A percentile compares a stretch with the other conserved stretches of the same genome.
Conservation (phyloP, 106 monocot genomes). For the Dendrobium chrysotoxum region DNA sequence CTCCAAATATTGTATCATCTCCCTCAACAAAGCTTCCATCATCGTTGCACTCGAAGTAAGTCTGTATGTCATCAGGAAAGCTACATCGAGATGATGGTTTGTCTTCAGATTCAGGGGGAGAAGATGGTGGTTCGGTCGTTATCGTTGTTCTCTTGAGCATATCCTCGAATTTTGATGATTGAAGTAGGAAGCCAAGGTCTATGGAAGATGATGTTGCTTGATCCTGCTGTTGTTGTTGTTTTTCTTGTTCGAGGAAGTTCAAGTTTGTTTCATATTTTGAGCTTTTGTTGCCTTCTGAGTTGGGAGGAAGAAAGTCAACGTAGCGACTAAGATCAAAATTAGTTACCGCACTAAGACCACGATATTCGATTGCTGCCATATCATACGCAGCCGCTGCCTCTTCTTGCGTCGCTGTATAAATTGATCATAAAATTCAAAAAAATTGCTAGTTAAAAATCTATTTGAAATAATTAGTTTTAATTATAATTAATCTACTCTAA, state of each 20-base stretch:
- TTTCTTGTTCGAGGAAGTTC: background rate
- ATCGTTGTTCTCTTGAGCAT: slow-evolving; percentile 22
- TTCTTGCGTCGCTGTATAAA: slow-evolving; percentile 43
- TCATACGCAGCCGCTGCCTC: slow-evolving; percentile 89
- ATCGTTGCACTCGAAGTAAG: slow-evolving; percentile 42
- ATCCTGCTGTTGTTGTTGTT: background rate
- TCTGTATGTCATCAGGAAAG: slow-evolving; percentile 64
- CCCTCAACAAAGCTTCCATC: slow-evolving; percentile 12
- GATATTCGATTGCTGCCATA: slow-evolving; percentile 86
- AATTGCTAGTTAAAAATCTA: background rate
- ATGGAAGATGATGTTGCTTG: slow-evolving; percentile 7
- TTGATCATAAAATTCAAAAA: background rate
- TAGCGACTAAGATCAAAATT: slow-evolving; percentile 83
- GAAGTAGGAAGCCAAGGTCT: slow-evolving; percentile 18
- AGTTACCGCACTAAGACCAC: slow-evolving; percentile 78
- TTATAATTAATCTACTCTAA: too few relatives aligned
- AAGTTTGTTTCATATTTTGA: too few relatives aligned
- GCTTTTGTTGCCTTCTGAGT: background rate
- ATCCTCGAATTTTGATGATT: slow-evolving; percentile 31
- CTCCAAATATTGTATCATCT: slow-evolving; percentile 53
- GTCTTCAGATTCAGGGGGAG: slow-evolving; percentile 21
- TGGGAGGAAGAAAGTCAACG: slow-evolving; percentile 32
- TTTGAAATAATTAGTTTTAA: too few relatives aligned
- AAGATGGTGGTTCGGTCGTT: background rate
- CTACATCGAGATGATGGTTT: slow-evolving; percentile 18